Conservation (phyloP, 2,329 filamentous ascomycete genomes). For the Daldinia sp. region DNA sequence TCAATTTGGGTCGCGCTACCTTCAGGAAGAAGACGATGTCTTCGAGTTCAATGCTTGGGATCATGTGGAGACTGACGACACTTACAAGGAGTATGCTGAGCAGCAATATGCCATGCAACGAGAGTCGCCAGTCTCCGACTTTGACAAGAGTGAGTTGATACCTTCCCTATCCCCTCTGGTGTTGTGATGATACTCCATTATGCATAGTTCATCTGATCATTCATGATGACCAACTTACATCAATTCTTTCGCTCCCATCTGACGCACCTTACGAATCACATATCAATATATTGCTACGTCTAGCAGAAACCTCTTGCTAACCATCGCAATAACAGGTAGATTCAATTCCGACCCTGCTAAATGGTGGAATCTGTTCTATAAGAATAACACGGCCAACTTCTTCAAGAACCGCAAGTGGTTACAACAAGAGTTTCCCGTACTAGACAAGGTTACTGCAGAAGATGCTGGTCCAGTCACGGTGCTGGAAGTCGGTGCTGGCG, state of each 20-base stretch:
- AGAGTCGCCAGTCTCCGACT: constrained; percentile 86
- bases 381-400: constrained; percentile 96
- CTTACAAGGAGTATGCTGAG: constrained; percentile 86
- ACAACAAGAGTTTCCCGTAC: constrained; percentile 90
- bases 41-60: constrained; percentile 99
- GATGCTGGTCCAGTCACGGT: constrained; percentile 75
- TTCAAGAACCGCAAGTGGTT: constrained; percentile 99
- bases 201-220: constrained; percentile 77
- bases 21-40: constrained; percentile 85
- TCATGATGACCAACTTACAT: constrained; percentile 67
- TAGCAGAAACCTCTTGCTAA: constrained; percentile 50
- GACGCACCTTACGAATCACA: constrained; percentile 53
- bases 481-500: constrained; percentile 92
- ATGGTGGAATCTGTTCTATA: constrained; percentile 99
- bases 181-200: constrained; percentile 65
- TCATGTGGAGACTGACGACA: constrained; percentile 90
- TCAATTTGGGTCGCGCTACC: constrained; percentile 88
- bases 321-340: constrained; percentile 61
- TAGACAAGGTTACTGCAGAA: constrained; percentile 76
- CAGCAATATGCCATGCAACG: constrained; percentile 86
- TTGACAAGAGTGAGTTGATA: constrained; percentile 77
- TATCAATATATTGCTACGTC: constrained; percentile 15
- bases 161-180: constrained; percentile 30
- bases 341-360: constrained; percentile 92
- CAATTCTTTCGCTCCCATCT: constrained; percentile 80